phyloP scores from a whole-genome alignment of 768 basidiomycete genomes.

The Lentinula edodes region DNA sequence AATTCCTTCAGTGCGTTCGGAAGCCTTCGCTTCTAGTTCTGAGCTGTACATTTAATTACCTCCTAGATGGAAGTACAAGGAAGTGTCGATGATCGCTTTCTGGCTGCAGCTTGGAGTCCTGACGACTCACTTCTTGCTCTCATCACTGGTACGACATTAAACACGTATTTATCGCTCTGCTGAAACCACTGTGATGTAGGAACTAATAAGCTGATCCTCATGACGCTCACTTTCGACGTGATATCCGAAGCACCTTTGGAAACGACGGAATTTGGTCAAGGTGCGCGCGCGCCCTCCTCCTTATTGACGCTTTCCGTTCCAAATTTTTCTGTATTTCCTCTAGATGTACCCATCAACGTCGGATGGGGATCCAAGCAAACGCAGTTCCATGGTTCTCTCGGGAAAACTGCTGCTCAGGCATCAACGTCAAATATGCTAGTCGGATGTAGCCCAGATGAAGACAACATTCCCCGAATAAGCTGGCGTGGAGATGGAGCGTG shows the following conservation, averaged over 20 bases:
- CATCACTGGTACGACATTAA: conserved; percentile 55
- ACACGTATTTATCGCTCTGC: not conserved
- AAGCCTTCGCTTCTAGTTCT: not conserved
- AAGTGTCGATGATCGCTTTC: conserved; percentile 78
- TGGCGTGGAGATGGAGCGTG: conserved; percentile 94
- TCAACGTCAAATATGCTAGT: conserved; percentile 30
- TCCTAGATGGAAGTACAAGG: conserved; percentile 76
- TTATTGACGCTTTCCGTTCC: conserved; percentile 7
- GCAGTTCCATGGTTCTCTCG: conserved; percentile 94
- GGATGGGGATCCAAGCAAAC: conserved; percentile 98
- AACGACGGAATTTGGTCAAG: conserved; percentile 80
- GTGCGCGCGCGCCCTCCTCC: conserved; percentile 24
- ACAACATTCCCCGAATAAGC: conserved; percentile 64
- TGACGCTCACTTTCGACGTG: conserved; percentile 87
- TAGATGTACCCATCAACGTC: conserved; percentile 89
- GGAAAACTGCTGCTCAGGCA: conserved; percentile 74
- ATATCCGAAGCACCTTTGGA: conserved; percentile 74
- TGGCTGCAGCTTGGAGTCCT: conserved; percentile 84
- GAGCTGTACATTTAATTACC: not conserved
- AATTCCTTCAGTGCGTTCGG: conserved; percentile 35
- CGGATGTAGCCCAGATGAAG: conserved; percentile 65
- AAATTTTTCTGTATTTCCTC: not conserved
- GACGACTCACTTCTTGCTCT: conserved; percentile 86
- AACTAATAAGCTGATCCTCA: conserved; percentile 67
- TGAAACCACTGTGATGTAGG: not conserved